Evolutionary conservation across 2,329 filamentous ascomycete genomes (phyloP).

Genomic region (Cercospora sesami): DNA sequence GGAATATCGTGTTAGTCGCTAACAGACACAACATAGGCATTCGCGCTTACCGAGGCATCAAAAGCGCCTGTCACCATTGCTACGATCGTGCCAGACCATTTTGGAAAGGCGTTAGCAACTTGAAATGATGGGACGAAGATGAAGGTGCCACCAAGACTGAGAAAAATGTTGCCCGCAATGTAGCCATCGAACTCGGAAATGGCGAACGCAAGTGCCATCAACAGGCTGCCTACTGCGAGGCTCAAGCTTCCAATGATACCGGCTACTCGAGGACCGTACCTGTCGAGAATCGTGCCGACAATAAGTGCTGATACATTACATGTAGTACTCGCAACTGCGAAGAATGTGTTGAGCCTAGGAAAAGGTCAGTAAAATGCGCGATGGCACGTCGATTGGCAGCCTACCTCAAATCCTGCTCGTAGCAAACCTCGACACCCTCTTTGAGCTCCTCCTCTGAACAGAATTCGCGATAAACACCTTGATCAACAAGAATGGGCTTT

Average conservation of each 20-base stretch:
- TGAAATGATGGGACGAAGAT: slow-evolving; percentile 55
- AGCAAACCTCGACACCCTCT: slow-evolving; percentile 53
- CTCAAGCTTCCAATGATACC: slow-evolving; percentile 69
- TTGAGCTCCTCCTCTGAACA: slow-evolving; percentile 59
- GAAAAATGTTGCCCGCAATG: slow-evolving; percentile 50
- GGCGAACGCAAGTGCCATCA: slow-evolving; percentile 67
- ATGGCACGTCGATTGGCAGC: not conserved
- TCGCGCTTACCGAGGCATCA: slow-evolving; percentile 43
- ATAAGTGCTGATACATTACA: slow-evolving; percentile 85
- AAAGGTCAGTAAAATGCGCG: slow-evolving; percentile 6
- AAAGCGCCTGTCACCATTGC: slow-evolving; percentile 53
- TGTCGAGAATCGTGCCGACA: slow-evolving; percentile 80
- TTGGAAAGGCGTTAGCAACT: slow-evolving; percentile 52
- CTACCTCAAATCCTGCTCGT: slow-evolving; percentile 55
- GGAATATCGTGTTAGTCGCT: not conserved
- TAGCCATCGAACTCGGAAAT: slow-evolving; percentile 68
- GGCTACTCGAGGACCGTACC: slow-evolving; percentile 74
- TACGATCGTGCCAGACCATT: slow-evolving; percentile 50
- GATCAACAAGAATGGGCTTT: slow-evolving; percentile 73
- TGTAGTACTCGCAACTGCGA: slow-evolving; percentile 81
- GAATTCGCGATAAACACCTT: slow-evolving; percentile 67
- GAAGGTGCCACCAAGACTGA: slow-evolving; percentile 52
- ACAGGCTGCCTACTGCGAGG: slow-evolving; percentile 65
- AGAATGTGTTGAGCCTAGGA: slow-evolving; percentile 76
- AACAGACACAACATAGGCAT: not conserved